These are phyloP conservation scores for Phalaenopsis hybrid DNA, from an alignment of 116 monocot species.

Conservation along the genomic window DNA sequence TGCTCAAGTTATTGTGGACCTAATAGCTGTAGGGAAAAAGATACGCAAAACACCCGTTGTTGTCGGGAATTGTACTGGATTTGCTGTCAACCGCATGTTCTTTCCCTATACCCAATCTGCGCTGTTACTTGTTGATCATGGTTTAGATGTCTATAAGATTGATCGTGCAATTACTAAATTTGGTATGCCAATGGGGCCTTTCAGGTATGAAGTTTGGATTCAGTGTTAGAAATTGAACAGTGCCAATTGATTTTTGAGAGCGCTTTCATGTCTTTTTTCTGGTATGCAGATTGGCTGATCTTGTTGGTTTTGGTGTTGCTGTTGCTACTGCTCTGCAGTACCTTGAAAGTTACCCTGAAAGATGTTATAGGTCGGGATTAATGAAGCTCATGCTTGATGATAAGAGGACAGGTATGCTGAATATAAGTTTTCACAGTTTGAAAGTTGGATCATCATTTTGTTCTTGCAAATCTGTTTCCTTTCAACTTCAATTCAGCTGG, in stretches of 20 bases:
- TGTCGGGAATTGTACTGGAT: slow-evolving; percentile 89
- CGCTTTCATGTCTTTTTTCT: not conserved
- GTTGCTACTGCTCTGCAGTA: slow-evolving; percentile 75
- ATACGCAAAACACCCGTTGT: slow-evolving; percentile 87
- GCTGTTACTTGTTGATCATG: slow-evolving; percentile 60
- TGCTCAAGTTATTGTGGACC: slow-evolving; percentile 78
- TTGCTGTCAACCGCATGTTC: slow-evolving; percentile 97
- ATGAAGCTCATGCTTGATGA: slow-evolving; percentile 75
- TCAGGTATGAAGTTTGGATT: slow-evolving; percentile 46
- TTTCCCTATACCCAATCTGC: slow-evolving; percentile 92
- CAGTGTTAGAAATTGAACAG: not conserved
- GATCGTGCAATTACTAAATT: slow-evolving; percentile 75
- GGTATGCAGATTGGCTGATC: slow-evolving; percentile 56
- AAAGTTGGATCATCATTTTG: not conserved
- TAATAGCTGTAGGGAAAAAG: slow-evolving; percentile 76
- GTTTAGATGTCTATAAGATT: slow-evolving; percentile 78
- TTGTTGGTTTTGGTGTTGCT: slow-evolving; percentile 91
- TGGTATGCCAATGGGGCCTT: slow-evolving; percentile 99
- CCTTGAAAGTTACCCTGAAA: slow-evolving; percentile 75
- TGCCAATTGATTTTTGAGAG: not conserved
- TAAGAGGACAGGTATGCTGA: slow-evolving; percentile 63
- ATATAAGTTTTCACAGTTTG: not conserved
- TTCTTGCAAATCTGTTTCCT: not conserved
- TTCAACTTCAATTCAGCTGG: not conserved
- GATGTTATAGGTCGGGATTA: slow-evolving; percentile 69